Evolutionary conservation across 164 flowering plant genomes (phyloP).

Genomic region (Chimonanthus praecox): DNA sequence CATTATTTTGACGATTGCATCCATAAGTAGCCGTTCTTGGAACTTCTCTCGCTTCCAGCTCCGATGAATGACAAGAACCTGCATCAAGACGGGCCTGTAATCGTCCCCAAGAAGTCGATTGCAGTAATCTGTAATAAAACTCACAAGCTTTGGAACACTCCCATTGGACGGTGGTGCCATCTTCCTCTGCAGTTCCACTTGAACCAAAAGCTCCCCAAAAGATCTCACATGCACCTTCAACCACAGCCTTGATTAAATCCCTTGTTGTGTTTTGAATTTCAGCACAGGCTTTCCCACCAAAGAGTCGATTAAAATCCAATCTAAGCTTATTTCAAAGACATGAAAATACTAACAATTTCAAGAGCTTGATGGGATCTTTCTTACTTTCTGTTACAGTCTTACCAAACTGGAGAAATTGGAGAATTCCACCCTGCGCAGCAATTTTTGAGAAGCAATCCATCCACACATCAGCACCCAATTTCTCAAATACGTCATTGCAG

Average conservation of each 20-base stretch:
- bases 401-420: slow-evolving; percentile 85
- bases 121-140: slow-evolving; percentile 67
- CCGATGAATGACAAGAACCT: slow-evolving; percentile 74
- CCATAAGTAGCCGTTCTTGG: slow-evolving; percentile 57
- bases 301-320: slow-evolving; percentile 82
- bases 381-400: slow-evolving; percentile 75
- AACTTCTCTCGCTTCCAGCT: slow-evolving; percentile 79
- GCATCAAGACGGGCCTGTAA: slow-evolving; percentile 62
- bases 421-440: slow-evolving; percentile 77
- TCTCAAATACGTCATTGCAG: slow-evolving; percentile 80
- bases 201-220: slow-evolving; percentile 87
- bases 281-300: slow-evolving; percentile 79
- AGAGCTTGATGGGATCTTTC: slow-evolving; percentile 80
- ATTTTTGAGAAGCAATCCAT: slow-evolving; percentile 79
- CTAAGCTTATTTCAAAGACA: slow-evolving; percentile 73
- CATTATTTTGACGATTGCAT: slow-evolving; percentile 51
- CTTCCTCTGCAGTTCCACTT: slow-evolving; percentile 80
- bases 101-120: slow-evolving; percentile 70
- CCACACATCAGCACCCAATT: slow-evolving; percentile 73
- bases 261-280: slow-evolving; percentile 83
- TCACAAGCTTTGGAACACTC: slow-evolving; percentile 68
- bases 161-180: slow-evolving; percentile 75
- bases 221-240: slow-evolving; percentile 82
- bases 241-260: slow-evolving; percentile 78
- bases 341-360: slow-evolving; percentile 73